Base-by-base conservation (phyloP, 2,329 filamentous ascomycete genomes). In the Capronia epimyces region DNA sequence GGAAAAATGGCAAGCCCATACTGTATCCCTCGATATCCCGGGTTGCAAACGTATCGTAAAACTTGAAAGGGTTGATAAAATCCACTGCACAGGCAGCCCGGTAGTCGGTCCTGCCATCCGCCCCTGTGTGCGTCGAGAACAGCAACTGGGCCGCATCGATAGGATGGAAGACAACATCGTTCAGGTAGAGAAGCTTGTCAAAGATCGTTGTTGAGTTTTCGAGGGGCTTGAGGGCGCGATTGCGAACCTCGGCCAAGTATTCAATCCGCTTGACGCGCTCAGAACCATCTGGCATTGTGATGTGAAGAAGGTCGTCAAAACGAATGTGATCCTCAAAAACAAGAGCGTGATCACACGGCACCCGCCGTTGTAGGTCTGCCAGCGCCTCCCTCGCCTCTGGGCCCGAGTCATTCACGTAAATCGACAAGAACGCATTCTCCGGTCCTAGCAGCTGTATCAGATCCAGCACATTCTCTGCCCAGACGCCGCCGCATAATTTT, bases 1-100 rank as follows among this genome's bases (percentile, higher is more conserved):
- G 86, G 62, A 78, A 90, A 63, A 88, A 81, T 0, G 84, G 83
- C 2, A 88, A 67, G 1, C 84, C 86, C 62, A 83, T 79, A 22
- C 78, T 76, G 62, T 78, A 84, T 0, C 85, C 85, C 60, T 88
- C 82, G 2, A 78, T 68, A 63, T 89, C 86, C 16, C 86, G 75
- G 22, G 82, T 83, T 1, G 86, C 86, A 66, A 85, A 89, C 0
- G 84, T 82, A 65, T 90, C 86, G 66, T 90, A 89, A 63, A 85
- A 87, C 56, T 86, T 83, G 67, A 87, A 81, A 0, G 84, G 80
- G 56, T 82, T 80, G 62, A 83, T 81, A 62, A 84, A 89, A 69
- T 90, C 86, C n/a, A 86, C 74, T 1, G 83, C 83, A 62, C 86
- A 89, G 2, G 83, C 84, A 2, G 84, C 82, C 9, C 83, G 78